phyloP scores from a whole-genome alignment of 352 stramenopile species.

The Globisporangium paddicum region DNA sequence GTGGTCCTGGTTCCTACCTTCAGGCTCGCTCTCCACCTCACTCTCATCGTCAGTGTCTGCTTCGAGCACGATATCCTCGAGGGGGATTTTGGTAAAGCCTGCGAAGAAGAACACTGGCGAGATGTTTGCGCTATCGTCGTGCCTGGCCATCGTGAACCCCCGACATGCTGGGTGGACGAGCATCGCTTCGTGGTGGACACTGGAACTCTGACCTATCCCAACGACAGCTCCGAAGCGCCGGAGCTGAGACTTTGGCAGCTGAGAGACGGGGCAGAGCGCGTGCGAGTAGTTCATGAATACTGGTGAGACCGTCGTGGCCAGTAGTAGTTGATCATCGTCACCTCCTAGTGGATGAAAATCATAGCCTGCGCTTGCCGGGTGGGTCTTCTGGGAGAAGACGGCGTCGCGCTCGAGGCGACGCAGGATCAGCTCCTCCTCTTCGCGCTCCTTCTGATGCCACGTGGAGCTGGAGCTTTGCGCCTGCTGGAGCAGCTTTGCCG shows the following conservation, averaged over 20 bases:
- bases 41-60: constrained; percentile 28
- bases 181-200: constrained; percentile 16
- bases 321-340: not conserved
- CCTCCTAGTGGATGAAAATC: constrained; percentile 17
- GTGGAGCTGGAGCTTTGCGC: constrained; percentile 19
- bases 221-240: constrained; percentile 1
- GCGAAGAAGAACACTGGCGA: constrained; percentile 69
- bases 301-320: constrained; percentile 21
- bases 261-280: constrained; percentile 32
- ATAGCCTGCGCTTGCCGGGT: constrained; percentile 56
- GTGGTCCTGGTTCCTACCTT: constrained; percentile 5
- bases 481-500: constrained; percentile 22
- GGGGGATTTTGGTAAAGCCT: constrained; percentile 49
- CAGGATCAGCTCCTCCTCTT: constrained; percentile 69
- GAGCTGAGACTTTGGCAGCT: constrained; percentile 17
- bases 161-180: constrained; percentile 53
- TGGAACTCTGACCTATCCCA: not conserved
- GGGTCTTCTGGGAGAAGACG: constrained; percentile 42
- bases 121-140: constrained; percentile 33
- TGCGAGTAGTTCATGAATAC: constrained; percentile 57
- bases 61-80: constrained; percentile 42
- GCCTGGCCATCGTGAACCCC: constrained; percentile 40
- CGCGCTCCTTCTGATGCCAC: constrained; percentile 43
- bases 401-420: constrained; percentile 54
- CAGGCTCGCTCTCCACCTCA: constrained; percentile 19